These are phyloP conservation scores for Tinospora cordifolia DNA, from an alignment of 164 flowering plant species.

Conservation along the genomic window DNA sequence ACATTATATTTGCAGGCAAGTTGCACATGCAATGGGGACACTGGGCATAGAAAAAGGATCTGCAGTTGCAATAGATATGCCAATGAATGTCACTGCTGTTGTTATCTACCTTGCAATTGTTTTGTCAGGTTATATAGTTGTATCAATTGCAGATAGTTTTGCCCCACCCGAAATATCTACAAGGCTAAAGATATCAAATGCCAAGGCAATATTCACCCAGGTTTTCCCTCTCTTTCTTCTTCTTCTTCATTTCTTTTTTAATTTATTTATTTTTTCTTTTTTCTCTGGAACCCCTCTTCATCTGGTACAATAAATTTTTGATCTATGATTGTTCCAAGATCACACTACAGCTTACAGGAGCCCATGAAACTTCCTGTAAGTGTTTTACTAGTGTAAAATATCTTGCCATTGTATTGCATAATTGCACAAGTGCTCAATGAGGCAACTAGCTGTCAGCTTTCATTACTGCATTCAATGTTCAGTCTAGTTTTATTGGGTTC, in stretches of 20 bases:
- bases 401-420: neutral
- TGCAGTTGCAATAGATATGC: conserved; percentile 95
- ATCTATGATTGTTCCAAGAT: neutral
- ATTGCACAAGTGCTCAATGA: neutral
- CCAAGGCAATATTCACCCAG: conserved; percentile 93
- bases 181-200: conserved; percentile 63
- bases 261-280: conserved; percentile 21
- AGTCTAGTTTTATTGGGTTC: neutral
- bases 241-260: no score
- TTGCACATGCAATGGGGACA: conserved; percentile 65
- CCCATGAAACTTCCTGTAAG: neutral
- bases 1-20: conserved; percentile 45
- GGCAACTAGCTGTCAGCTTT: neutral
- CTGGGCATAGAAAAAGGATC: conserved; percentile 68
- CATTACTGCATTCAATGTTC: neutral
- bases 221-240: conserved; percentile 15
- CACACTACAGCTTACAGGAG: neutral
- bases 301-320: neutral
- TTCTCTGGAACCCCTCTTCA: neutral
- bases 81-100: conserved; percentile 81
- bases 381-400: neutral
- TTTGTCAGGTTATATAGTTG: conserved; percentile 83
- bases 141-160: conserved; percentile 95
- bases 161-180: conserved; percentile 71
- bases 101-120: conserved; percentile 79